These are phyloP conservation scores for Solanum chacoense DNA, from an alignment of 305 asterid genomes.

Conservation along the genomic window DNA sequence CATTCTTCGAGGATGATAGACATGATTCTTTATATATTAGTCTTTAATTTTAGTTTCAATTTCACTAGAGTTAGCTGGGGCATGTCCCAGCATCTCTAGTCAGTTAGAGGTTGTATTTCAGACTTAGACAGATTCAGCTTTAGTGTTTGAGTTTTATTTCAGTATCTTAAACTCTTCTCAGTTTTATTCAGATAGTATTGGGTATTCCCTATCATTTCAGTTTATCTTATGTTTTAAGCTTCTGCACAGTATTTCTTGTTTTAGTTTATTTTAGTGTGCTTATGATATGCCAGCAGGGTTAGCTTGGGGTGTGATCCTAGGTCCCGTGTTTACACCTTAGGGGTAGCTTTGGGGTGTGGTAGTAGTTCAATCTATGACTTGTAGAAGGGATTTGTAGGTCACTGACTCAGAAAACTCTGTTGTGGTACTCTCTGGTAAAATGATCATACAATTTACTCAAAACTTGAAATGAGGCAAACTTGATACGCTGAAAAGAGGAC, in stretches of 20 bases:
- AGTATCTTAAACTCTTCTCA: not conserved
- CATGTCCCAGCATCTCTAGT: not conserved
- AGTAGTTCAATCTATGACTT: not conserved
- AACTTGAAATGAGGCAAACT: not conserved
- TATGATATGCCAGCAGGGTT: no score
- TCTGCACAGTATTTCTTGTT: not conserved
- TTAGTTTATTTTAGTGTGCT: not conserved
- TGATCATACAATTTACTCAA: not conserved
- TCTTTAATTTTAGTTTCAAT: no score
- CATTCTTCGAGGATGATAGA: not conserved
- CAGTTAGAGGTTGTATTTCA: not conserved
- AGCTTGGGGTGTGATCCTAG: not conserved
- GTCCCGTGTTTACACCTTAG: not conserved
- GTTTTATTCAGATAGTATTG: not conserved
- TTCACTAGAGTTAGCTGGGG: not conserved
- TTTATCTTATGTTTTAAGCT: not conserved
- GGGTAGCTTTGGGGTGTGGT: accelerated
- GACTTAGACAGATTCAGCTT: not conserved
- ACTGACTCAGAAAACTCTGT: not conserved
- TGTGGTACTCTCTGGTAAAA: not conserved
- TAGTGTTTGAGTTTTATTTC: not conserved
- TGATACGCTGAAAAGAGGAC: not conserved
- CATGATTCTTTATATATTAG: not conserved
- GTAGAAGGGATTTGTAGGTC: not conserved
- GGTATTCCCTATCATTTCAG: not conserved